Evolutionary conservation across 192 early-diverging fungal genomes (phyloP).

Genomic region (Gamsiella multidivaricata): DNA sequence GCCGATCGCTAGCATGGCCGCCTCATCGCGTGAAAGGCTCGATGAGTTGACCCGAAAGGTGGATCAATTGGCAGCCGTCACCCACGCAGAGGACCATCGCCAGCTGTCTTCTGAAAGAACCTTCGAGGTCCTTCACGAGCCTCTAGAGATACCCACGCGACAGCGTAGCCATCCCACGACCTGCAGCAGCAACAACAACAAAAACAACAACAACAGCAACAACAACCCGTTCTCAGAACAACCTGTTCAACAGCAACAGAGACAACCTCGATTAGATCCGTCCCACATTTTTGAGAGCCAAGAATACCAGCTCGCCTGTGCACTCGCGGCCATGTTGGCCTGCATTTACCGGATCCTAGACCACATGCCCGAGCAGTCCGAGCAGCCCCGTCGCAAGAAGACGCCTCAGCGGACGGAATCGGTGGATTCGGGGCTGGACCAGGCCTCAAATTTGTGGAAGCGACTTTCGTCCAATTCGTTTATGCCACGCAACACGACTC

Average conservation of each 20-base stretch:
- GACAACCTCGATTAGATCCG: conserved; percentile 12
- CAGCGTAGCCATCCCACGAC: neutral
- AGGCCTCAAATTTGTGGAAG: conserved; percentile 43
- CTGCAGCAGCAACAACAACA: neutral
- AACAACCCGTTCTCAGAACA: neutral
- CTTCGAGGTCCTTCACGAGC: conserved; percentile 5
- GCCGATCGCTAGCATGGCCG: conserved; percentile 23
- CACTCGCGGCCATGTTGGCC: conserved; percentile 63
- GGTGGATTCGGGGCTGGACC: conserved; percentile 43
- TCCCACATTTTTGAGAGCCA: conserved; percentile 50
- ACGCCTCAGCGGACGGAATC: conserved; percentile 35
- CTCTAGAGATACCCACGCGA: conserved; percentile 7
- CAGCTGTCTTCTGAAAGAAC: neutral
- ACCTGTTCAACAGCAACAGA: conserved; percentile 2
- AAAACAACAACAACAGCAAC: neutral
- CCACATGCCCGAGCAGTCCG: conserved; percentile 22
- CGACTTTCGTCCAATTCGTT: conserved; percentile 44
- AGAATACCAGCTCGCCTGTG: conserved; percentile 67
- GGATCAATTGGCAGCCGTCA: conserved; percentile 33
- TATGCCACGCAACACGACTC: neutral
- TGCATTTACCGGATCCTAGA: conserved; percentile 64
- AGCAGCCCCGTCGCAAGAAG: neutral
- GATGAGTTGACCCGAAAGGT: conserved; percentile 42
- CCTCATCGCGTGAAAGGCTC: conserved; percentile 38
- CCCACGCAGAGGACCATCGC: neutral